Evolutionary conservation across 257 asterid genomes (phyloP), one percentile per base, ranked within the genome.

Genomic region (Scutellaria minor): DNA sequence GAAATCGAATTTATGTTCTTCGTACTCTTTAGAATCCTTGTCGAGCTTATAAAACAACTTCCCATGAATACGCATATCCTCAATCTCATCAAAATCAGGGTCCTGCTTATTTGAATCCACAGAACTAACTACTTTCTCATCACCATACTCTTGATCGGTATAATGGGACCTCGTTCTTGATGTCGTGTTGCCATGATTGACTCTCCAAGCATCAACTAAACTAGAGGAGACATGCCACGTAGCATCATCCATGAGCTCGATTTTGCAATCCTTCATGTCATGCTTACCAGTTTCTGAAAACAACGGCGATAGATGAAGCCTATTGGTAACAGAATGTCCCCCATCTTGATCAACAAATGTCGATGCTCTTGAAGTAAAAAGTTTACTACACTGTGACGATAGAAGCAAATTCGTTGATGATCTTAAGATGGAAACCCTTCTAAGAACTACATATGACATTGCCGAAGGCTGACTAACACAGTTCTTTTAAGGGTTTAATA

Each of bases 41-140:
- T 93, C 94, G 63, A 91, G 79, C 91, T 91, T 89, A 66, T 93
- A 91, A 56, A 86, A 91, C 86, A 93, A 77, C 47, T 74, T 82
- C 60, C 96, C 90, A 0, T 83, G 94, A 70, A 93, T 76, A 67
- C 97, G 79, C 96, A 89, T 83, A 74, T 93, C 98, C 78, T 87
- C 94, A 76, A 90, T 83, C 57, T 79, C 92, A 64, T 87, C 92
- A 74, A 68, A 82, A 83, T 83, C 90, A 7, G 75, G 87, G 6
- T 75, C 79, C 10, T 68, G 80, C 27, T 59, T 65, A 37, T 64
- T 47, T 47, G 78, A 76, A 75, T 62, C 39, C 59, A 46, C 78
- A 48, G 46, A 58, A 62, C 59, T 61, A 50, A 60, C 72, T 67
- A 68, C 47, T 40, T 42, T 53, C 22, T 18, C 78, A 5, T 46